Conservation (phyloP, 2,329 filamentous ascomycete species). For the Sporothrix protearum region DNA sequence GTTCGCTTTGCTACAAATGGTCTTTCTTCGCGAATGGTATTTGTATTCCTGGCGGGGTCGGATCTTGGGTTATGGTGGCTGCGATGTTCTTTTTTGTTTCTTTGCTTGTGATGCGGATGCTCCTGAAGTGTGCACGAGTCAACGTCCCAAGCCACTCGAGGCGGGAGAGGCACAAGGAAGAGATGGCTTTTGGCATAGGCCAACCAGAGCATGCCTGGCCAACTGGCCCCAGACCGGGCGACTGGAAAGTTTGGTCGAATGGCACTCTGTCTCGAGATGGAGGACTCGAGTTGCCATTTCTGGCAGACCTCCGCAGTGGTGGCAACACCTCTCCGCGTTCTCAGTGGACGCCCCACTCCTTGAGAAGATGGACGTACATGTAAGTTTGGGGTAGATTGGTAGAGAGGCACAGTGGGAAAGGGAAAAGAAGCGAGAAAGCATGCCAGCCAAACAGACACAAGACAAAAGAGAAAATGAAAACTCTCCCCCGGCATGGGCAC, state of each 20-base stretch:
- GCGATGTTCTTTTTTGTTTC: neutral
- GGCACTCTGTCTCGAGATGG: neutral
- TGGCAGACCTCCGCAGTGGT: slow-evolving; percentile 10
- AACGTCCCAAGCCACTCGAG: slow-evolving; percentile 3
- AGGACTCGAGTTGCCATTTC: slow-evolving; percentile 10
- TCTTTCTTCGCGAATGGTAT: neutral
- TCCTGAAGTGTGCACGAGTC: neutral
- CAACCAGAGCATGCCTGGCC: neutral
- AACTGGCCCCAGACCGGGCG: neutral
- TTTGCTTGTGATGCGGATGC: neutral
- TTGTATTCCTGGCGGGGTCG: neutral
- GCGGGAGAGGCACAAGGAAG: slow-evolving; percentile 8
- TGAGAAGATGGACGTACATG: neutral
- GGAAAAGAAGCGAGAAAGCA: neutral
- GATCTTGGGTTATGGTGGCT: neutral
- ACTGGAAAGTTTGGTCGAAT: neutral
- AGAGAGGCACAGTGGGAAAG: neutral
- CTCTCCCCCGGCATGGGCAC: neutral
- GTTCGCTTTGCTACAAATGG: neutral
- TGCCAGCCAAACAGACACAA: neutral
- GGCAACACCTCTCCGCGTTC: slow-evolving; percentile 9
- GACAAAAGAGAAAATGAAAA: neutral
- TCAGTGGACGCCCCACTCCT: neutral
- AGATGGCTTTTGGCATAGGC: neutral
- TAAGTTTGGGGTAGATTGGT: neutral